A percentile compares a stretch with the other conserved stretches of the same genome.
These are phyloP conservation scores for Fusarium devonianum DNA, from an alignment of 2,329 filamentous ascomycete species.

Conservation along the genomic window DNA sequence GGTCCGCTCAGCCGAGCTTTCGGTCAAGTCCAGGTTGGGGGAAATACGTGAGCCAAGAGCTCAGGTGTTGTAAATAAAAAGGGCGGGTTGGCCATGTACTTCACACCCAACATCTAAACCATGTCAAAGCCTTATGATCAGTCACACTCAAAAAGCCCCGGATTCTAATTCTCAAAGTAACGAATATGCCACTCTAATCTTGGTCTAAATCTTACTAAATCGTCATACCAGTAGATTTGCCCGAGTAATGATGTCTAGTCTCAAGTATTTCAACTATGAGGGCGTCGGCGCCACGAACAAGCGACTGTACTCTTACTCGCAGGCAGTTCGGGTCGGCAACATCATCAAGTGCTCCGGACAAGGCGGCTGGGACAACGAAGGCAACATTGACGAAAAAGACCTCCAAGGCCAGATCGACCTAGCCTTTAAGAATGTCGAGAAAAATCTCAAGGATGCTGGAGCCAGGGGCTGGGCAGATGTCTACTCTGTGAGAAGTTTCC, in stretches of 20 bases:
- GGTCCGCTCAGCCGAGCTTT: too few relatives aligned
- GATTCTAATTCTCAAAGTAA: too few relatives aligned
- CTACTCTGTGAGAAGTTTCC: constrained; percentile 55
- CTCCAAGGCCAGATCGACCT: constrained; percentile 57
- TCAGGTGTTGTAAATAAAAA: too few relatives aligned
- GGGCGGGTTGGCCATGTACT: too few relatives aligned
- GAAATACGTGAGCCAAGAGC: too few relatives aligned
- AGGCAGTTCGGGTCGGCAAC: constrained; percentile 33
- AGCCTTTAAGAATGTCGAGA: constrained; percentile 65
- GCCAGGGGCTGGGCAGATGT: constrained; percentile 65
- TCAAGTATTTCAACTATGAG: constrained; percentile 46
- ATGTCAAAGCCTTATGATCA: too few relatives aligned
- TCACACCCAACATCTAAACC: too few relatives aligned
- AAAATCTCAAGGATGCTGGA: constrained; percentile 58
- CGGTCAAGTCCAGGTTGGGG: too few relatives aligned
- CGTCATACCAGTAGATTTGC: too few relatives aligned
- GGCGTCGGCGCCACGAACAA: constrained; percentile 41
- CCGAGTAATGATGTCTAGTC: constrained; percentile 46
- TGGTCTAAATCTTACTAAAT: too few relatives aligned
- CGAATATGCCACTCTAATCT: too few relatives aligned
- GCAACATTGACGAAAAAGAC: constrained; percentile 42
- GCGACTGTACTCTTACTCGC: constrained; percentile 35
- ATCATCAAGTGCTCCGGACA: constrained; percentile 36
- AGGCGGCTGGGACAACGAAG: constrained; percentile 34
- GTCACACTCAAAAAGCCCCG: too few relatives aligned